Percentiles rank a stretch among this genome's conserved stretches.
Conservation (phyloP, 2,329 filamentous ascomycete species). For the Pseudogymnoascus sp. region DNA sequence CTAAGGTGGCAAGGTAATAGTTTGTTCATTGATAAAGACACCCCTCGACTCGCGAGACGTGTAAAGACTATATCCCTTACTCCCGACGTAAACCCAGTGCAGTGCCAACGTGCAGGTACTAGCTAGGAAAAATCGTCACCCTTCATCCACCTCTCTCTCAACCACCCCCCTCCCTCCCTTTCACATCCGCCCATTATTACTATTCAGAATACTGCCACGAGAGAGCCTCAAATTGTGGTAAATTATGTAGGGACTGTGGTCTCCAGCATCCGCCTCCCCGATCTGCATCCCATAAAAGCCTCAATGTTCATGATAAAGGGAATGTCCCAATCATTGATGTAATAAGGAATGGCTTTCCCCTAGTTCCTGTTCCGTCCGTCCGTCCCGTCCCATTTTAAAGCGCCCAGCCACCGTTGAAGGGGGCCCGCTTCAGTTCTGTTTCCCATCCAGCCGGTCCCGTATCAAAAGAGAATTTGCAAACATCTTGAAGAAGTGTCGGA, state of each 20-base stretch:
- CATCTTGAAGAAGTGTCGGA: background rate
- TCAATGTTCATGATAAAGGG: background rate
- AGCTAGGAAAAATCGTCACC: background rate
- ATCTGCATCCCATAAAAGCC: background rate
- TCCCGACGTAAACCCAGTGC: slow-evolving; percentile 5
- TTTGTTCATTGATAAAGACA: background rate
- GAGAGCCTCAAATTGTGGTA: slow-evolving; percentile 5
- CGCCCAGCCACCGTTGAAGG: slow-evolving; percentile 6
- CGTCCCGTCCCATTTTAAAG: slow-evolving; percentile 1
- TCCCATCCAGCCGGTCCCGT: background rate
- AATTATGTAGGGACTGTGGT: slow-evolving; percentile 7
- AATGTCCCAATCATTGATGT: background rate
- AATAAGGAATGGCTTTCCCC: background rate
- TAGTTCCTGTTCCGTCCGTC: background rate
- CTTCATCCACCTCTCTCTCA: background rate
- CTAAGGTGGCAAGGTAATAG: background rate
- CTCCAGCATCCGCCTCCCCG: slow-evolving; percentile 1
- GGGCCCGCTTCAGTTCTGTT: background rate
- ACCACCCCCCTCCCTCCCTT: background rate
- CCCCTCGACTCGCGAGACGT: background rate
- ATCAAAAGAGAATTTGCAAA: slow-evolving; percentile 7
- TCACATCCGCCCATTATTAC: background rate
- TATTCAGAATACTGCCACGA: slow-evolving; percentile 5
- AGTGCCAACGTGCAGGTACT: background rate
- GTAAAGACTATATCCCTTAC: background rate